Percentiles rank a stretch among this genome's conserved stretches.
Conservation (phyloP, 2,329 filamentous ascomycete species). For the Phialocephala subalpina region DNA sequence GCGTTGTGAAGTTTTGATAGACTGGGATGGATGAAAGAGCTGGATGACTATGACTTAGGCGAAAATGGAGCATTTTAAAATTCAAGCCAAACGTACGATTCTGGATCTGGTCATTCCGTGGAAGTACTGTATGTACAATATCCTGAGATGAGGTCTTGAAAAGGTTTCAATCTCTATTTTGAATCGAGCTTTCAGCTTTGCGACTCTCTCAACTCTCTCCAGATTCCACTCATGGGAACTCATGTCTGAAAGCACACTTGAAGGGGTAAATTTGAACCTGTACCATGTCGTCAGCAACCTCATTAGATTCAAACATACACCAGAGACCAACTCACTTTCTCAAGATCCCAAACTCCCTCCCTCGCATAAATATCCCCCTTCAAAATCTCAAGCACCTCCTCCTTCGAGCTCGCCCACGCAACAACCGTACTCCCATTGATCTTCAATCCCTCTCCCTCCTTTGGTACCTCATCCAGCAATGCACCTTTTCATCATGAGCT, state of each 20-base stretch:
- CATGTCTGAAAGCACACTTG: conserved; percentile 51
- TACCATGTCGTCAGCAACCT: conserved; percentile 19
- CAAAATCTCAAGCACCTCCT: conserved; percentile 73
- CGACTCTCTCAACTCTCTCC: conserved; percentile 9
- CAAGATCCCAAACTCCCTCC: conserved; percentile 81
- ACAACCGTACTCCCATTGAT: conserved; percentile 59
- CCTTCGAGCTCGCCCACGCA: conserved; percentile 68
- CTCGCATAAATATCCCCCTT: conserved; percentile 76
- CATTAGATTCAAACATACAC: background rate
- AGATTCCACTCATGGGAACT: conserved; percentile 4
- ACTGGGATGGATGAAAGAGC: background rate
- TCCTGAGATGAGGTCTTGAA: background rate
- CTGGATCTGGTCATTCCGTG: background rate
- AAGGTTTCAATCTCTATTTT: background rate
- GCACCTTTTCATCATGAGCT: conserved; percentile 58
- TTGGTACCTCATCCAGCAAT: conserved; percentile 70
- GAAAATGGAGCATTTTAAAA: background rate
- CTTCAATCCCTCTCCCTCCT: conserved; percentile 64
- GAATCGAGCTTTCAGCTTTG: background rate
- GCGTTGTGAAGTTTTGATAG: background rate
- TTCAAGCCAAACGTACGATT: background rate
- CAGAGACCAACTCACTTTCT: conserved; percentile 57
- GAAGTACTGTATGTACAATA: background rate
- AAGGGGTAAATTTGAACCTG: conserved; percentile 59
- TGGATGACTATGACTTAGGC: background rate